A percentile compares a stretch with the other conserved stretches of the same genome.
Conservation (phyloP, 495 filamentous ascomycete species). For the Aspergillus heteromorphus region DNA sequence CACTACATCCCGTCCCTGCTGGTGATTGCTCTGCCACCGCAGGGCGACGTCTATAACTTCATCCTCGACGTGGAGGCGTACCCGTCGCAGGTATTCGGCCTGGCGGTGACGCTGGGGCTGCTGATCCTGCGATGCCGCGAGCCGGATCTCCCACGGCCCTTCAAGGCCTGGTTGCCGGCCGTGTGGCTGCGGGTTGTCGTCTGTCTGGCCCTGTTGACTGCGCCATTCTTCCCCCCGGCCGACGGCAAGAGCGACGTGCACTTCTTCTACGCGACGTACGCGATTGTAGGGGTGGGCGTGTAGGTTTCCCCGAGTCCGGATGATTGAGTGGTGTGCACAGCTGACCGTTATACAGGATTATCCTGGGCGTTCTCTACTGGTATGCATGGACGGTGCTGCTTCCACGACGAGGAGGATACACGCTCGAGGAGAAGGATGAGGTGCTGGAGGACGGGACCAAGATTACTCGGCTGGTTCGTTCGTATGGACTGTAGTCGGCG, state of each 20-base stretch:
- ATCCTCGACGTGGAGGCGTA: slow-evolving; percentile 72
- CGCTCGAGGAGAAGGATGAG: slow-evolving; percentile 53
- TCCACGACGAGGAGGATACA: slow-evolving; percentile 54
- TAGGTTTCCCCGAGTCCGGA: slow-evolving; percentile 47
- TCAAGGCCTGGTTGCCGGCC: slow-evolving; percentile 55
- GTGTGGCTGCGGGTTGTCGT: slow-evolving; percentile 35
- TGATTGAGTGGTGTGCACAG: background rate
- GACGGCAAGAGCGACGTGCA: slow-evolving; percentile 48
- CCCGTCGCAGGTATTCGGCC: slow-evolving; percentile 54
- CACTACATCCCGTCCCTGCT: slow-evolving; percentile 64
- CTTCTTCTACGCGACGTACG: slow-evolving; percentile 68
- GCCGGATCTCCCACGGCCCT: slow-evolving; percentile 60
- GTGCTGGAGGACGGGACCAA: slow-evolving; percentile 55
- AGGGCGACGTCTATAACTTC: slow-evolving; percentile 65
- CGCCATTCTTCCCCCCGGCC: slow-evolving; percentile 41
- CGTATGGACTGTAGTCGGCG: slow-evolving; percentile 6
- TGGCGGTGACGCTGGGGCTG: slow-evolving; percentile 56
- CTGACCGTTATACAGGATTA: slow-evolving; percentile 39
- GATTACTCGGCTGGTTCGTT: slow-evolving; percentile 49
- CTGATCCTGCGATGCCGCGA: slow-evolving; percentile 56
- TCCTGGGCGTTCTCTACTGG: slow-evolving; percentile 64
- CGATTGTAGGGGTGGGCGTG: slow-evolving; percentile 64
- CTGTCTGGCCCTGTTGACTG: slow-evolving; percentile 27
- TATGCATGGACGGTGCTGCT: slow-evolving; percentile 62
- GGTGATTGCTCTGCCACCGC: slow-evolving; percentile 60